Evolutionary conservation across 2,329 filamentous ascomycete species (phyloP).

Genomic region (Monilinia fructicola): DNA sequence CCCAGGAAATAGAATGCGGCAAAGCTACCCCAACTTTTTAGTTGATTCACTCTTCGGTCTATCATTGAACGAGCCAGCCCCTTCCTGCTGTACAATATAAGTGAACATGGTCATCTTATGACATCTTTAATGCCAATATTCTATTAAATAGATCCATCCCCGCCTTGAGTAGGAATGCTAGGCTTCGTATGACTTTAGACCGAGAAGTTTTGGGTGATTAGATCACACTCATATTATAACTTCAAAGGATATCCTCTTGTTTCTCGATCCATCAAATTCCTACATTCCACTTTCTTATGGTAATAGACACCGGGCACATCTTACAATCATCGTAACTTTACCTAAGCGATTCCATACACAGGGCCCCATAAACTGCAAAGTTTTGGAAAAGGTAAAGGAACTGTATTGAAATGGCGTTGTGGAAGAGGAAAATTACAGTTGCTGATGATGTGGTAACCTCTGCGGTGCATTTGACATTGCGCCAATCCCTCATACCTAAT

Average conservation of each 20-base stretch:
- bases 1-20: not conserved
- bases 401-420: slow-evolving; percentile 35
- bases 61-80: not conserved
- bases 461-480: slow-evolving; percentile 40
- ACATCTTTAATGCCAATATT: not conserved
- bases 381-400: not conserved
- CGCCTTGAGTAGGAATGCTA: not conserved
- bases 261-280: not conserved
- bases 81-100: not conserved
- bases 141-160: not conserved
- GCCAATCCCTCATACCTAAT: slow-evolving; percentile 41
- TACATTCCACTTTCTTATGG: not conserved
- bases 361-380: not conserved
- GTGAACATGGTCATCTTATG: not conserved
- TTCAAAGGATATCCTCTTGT: not conserved
- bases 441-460: slow-evolving; percentile 41
- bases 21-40: slow-evolving; percentile 12
- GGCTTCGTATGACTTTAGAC: not conserved
- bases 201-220: not conserved
- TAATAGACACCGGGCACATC: not conserved
- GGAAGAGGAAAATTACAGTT: slow-evolving; percentile 41
- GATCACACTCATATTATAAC: not conserved
- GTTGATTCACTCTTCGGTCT: not conserved
- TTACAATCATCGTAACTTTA: not conserved
- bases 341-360: not conserved